These are phyloP conservation scores for Ramalina intermedia DNA, from an alignment of 495 filamentous ascomycete genomes.

Conservation along the genomic window DNA sequence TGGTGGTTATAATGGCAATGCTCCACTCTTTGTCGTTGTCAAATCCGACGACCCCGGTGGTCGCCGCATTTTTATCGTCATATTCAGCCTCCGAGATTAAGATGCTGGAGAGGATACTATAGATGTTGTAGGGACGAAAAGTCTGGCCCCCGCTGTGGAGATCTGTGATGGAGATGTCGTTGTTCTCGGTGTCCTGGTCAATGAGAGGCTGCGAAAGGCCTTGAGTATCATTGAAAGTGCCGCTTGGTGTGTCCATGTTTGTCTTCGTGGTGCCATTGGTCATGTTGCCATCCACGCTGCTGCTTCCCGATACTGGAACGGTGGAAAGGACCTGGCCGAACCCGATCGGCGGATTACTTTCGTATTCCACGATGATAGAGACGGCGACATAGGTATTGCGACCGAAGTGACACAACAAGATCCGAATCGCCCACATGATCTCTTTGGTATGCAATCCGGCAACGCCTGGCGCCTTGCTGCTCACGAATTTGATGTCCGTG, in stretches of 20 bases:
- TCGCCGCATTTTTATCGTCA: neutral
- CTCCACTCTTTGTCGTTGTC: neutral
- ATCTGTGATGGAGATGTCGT: neutral
- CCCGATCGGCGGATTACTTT: neutral
- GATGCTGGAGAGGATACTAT: neutral
- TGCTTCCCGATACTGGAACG: too few relatives aligned
- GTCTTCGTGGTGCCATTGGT: too few relatives aligned
- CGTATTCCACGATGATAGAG: neutral
- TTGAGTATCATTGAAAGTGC: neutral
- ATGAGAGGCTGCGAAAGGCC: neutral
- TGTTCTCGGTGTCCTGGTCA: neutral
- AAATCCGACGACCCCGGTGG: neutral
- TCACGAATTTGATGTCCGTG: neutral
- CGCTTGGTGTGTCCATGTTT: neutral
- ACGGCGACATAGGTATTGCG: neutral
- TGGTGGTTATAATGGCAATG: neutral
- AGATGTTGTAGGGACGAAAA: neutral
- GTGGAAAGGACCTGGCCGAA: neutral
- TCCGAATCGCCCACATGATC: neutral
- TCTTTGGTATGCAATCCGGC: neutral
- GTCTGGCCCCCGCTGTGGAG: neutral
- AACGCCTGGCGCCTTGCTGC: neutral
- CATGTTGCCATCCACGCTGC: too few relatives aligned
- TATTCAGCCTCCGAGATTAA: neutral
- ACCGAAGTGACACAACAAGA: neutral